Conservation (phyloP, 257 asterid species). For the Primulina huaijiensis region DNA sequence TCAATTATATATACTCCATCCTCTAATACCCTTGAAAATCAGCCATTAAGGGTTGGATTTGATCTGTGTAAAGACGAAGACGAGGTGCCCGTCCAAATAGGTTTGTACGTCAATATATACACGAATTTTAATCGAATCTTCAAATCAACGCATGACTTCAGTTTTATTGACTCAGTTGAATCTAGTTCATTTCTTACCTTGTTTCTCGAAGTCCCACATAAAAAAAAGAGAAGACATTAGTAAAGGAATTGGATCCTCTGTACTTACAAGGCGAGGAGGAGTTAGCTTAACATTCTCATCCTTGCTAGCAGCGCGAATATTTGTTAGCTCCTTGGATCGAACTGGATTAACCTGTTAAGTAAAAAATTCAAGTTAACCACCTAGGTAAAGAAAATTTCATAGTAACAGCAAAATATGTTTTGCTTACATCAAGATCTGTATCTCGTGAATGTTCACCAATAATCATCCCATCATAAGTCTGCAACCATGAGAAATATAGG, state of each 20-base stretch:
- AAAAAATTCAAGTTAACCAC: conserved; percentile 24
- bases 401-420: conserved; percentile 9
- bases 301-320: conserved; percentile 81
- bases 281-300: conserved; percentile 91
- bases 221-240: neutral
- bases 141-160: neutral
- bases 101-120: no score
- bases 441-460: conserved; percentile 98
- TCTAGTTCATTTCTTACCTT: neutral
- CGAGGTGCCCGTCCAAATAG: no score
- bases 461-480: conserved; percentile 99
- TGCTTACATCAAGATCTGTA: conserved; percentile 91
- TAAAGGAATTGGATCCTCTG: conserved; percentile 14
- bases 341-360: conserved; percentile 81
- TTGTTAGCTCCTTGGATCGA: conserved; percentile 72
- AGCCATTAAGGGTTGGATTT: no score
- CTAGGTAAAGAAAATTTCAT: neutral
- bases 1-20: no score
- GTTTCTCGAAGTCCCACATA: neutral
- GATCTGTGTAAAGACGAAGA: no score
- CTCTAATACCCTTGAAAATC: no score
- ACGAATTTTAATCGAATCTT: no score
- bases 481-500: conserved; percentile 29
- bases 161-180: neutral
- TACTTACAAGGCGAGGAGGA: conserved; percentile 92